Evolutionary conservation across 257 asterid species (phyloP).

Genomic region (Handroanthus guayacan): DNA sequence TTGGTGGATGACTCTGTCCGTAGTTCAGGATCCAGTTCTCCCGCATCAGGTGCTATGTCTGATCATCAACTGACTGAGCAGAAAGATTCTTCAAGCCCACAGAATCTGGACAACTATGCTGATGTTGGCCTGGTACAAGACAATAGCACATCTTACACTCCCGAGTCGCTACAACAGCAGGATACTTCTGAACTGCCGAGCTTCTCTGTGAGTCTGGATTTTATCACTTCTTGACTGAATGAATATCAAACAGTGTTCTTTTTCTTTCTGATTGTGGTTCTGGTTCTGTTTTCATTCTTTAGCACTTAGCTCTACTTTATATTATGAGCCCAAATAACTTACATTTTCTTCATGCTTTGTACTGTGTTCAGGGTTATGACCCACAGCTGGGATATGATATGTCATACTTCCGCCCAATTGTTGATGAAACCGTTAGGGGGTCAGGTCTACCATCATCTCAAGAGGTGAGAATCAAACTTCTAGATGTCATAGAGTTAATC

Average conservation of each 20-base stretch:
- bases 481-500: constrained; percentile 15
- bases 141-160: constrained; percentile 58
- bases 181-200: constrained; percentile 69
- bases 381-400: constrained; percentile 83
- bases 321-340: constrained; percentile 22
- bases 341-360: constrained; percentile 16
- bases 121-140: constrained; percentile 73
- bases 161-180: constrained; percentile 68
- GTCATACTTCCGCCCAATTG: constrained; percentile 78
- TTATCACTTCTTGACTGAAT: constrained; percentile 5
- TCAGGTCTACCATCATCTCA: constrained; percentile 75
- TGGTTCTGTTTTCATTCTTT: constrained; percentile 14
- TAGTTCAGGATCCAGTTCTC: constrained; percentile 74
- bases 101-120: constrained; percentile 64
- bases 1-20: constrained; percentile 55
- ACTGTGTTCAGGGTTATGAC: constrained; percentile 74
- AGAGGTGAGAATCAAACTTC: constrained; percentile 66
- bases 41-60: constrained; percentile 59
- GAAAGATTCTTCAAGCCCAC: constrained; percentile 56
- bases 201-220: constrained; percentile 69
- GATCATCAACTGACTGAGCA: constrained; percentile 58
- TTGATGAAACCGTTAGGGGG: constrained; percentile 77
- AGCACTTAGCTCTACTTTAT: neutral
- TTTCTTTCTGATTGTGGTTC: neutral
- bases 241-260: neutral